phyloP scores from a whole-genome alignment of 2,329 filamentous ascomycete genomes.

The Nannizziopsis arthrosporioides region DNA sequence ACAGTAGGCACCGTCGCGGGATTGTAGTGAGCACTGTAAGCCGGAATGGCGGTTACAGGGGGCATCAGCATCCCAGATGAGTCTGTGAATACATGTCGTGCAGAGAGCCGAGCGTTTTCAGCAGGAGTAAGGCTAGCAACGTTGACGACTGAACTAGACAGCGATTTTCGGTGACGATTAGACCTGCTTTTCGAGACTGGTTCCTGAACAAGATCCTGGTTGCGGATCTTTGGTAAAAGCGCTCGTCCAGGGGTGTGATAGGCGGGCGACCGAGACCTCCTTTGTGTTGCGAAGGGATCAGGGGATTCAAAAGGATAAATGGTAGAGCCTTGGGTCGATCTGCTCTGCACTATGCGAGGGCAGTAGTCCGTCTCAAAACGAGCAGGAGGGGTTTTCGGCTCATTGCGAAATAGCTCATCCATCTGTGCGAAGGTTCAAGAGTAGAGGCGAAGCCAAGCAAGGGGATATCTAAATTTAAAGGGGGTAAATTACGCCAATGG shows the following conservation, averaged over 20 bases:
- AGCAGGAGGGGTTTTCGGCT: constrained; percentile 36
- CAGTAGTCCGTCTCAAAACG: constrained; percentile 23
- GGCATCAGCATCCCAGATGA: constrained; percentile 37
- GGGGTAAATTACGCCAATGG: constrained; percentile 10
- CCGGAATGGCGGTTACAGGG: constrained; percentile 27
- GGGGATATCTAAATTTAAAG: background rate
- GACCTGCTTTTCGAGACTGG: constrained; percentile 39
- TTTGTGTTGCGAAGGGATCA: constrained; percentile 56
- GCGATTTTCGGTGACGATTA: constrained; percentile 46
- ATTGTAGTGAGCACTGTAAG: constrained; percentile 18
- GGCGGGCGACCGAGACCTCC: constrained; percentile 61
- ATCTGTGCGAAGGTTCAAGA: constrained; percentile 1
- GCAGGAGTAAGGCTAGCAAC: constrained; percentile 43
- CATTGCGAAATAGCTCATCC: constrained; percentile 32
- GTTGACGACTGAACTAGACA: constrained; percentile 42
- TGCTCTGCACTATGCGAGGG: constrained; percentile 39
- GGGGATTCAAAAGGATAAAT: constrained; percentile 50
- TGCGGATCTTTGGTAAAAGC: constrained; percentile 72
- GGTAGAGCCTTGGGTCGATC: constrained; percentile 55
- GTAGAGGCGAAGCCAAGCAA: background rate
- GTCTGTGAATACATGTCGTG: constrained; percentile 38
- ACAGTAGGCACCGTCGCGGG: constrained; percentile 55
- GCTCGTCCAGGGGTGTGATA: constrained; percentile 63
- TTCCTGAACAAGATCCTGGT: constrained; percentile 67
- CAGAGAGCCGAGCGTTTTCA: constrained; percentile 28